phyloP scores from a whole-genome alignment of 768 basidiomycete species.

The Mrakia frigida region DNA sequence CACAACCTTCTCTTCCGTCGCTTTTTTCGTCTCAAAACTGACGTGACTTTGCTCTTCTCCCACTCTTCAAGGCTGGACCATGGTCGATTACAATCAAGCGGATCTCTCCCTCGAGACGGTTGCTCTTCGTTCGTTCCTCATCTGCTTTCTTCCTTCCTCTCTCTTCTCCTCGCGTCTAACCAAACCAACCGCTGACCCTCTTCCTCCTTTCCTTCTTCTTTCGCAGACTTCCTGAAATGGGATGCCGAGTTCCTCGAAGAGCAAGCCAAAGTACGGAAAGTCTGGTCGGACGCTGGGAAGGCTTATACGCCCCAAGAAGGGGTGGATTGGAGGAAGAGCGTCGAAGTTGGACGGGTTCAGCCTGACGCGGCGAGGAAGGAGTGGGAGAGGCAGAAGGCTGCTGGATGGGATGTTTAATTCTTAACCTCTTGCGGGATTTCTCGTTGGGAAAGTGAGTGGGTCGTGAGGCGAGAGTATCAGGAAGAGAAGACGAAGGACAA shows the following conservation, averaged over 20 bases:
- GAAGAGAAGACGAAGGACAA: too few species aligned
- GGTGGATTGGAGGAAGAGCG: conserved; percentile 36
- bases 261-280: conserved; percentile 36
- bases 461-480: too few species aligned
- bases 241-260: conserved; percentile 43
- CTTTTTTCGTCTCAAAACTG: neutral
- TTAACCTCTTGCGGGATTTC: too few species aligned
- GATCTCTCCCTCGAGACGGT: conserved; percentile 43
- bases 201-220: neutral
- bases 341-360: conserved; percentile 39
- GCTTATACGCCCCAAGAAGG: conserved; percentile 40
- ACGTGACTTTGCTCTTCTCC: neutral
- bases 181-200: neutral
- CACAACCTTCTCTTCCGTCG: too few species aligned
- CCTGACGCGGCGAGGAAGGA: conserved; percentile 41
- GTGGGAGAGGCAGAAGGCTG: conserved; percentile 42
- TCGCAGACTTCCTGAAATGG: conserved; percentile 43
- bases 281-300: conserved; percentile 41
- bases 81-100: conserved; percentile 46
- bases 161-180: neutral
- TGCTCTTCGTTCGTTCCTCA: conserved; percentile 42
- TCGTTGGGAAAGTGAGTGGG: too few species aligned
- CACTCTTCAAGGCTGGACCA: conserved; percentile 39
- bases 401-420: conserved; percentile 43
- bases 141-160: neutral